Percentiles rank a stretch among this genome's conserved stretches.
phyloP scores from a whole-genome alignment of 306 rosid genomes.

The Datisca glomerata region DNA sequence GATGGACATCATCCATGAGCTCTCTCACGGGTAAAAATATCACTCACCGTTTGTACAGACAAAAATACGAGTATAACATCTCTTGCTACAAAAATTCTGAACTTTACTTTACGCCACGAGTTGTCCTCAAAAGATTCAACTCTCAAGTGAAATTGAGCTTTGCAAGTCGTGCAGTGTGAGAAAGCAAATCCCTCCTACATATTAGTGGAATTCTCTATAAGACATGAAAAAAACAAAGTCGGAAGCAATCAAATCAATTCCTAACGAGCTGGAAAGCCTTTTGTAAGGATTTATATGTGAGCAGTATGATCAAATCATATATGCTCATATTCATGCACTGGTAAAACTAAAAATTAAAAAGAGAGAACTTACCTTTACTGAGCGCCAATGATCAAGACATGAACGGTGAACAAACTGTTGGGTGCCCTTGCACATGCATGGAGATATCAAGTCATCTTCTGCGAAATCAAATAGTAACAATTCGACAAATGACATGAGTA shows the following conservation, averaged over 20 bases:
- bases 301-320: slow-evolving; percentile 2
- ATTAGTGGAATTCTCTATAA: not conserved
- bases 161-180: slow-evolving; percentile 98
- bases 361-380: slow-evolving; percentile 53
- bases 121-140: slow-evolving; percentile 74
- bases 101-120: slow-evolving; percentile 80
- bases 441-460: slow-evolving; percentile 93
- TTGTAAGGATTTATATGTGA: not conserved
- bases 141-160: slow-evolving; percentile 88
- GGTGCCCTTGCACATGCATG: slow-evolving; percentile 99
- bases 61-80: slow-evolving; percentile 93
- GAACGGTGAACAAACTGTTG: slow-evolving; percentile 98
- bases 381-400: slow-evolving; percentile 99
- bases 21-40: no score
- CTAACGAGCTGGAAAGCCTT: not conserved
- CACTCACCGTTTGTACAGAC: slow-evolving; percentile 93
- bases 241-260: not conserved
- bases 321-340: slow-evolving; percentile 3
- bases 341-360: slow-evolving; percentile 7
- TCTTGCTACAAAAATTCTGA: slow-evolving; percentile 89
- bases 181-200: slow-evolving; percentile 94
- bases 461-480: slow-evolving; percentile 19
- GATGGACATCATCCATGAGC: not conserved
- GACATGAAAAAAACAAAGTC: not conserved
- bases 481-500: no score